phyloP scores from a whole-genome alignment of 2,329 filamentous ascomycete species.

The Claviceps citrina region DNA sequence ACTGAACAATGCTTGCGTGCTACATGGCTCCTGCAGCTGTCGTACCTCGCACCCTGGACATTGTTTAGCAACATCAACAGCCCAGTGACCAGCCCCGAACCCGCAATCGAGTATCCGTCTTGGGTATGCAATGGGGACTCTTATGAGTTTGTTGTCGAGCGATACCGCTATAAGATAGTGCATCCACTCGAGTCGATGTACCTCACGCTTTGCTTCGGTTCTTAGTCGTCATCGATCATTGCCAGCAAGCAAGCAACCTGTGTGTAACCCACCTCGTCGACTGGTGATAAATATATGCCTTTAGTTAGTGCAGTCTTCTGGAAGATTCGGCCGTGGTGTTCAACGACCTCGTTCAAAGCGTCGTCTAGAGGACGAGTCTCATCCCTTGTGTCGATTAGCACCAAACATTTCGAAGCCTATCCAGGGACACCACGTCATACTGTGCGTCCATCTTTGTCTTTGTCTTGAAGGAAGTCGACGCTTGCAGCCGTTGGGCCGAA shows the following conservation, averaged over 20 bases:
- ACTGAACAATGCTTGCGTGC: not conserved
- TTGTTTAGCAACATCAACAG: constrained; percentile 48
- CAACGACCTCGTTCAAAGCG: constrained; percentile 41
- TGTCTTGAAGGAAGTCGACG: not conserved
- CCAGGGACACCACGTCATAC: constrained; percentile 13
- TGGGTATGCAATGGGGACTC: constrained; percentile 46
- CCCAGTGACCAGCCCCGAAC: constrained; percentile 57
- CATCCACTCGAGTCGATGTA: constrained; percentile 46
- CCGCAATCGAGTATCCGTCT: constrained; percentile 55
- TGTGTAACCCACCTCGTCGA: constrained; percentile 47
- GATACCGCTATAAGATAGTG: constrained; percentile 46
- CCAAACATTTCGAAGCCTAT: not conserved
- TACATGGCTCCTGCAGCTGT: not conserved
- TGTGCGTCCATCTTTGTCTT: constrained; percentile 15
- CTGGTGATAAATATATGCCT: constrained; percentile 49
- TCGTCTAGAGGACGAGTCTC: constrained; percentile 40
- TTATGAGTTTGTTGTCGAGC: constrained; percentile 53
- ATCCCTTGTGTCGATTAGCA: constrained; percentile 21
- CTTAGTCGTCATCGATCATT: not conserved
- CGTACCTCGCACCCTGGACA: constrained; percentile 48
- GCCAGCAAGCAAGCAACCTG: not conserved
- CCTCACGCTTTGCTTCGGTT: constrained; percentile 40
- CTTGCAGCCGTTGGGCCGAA: not conserved
- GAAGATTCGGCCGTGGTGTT: constrained; percentile 47
- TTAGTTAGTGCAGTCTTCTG: constrained; percentile 53